Evolutionary conservation across 2,329 filamentous ascomycete genomes (phyloP).

Genomic region (Exserohilum turcica): DNA sequence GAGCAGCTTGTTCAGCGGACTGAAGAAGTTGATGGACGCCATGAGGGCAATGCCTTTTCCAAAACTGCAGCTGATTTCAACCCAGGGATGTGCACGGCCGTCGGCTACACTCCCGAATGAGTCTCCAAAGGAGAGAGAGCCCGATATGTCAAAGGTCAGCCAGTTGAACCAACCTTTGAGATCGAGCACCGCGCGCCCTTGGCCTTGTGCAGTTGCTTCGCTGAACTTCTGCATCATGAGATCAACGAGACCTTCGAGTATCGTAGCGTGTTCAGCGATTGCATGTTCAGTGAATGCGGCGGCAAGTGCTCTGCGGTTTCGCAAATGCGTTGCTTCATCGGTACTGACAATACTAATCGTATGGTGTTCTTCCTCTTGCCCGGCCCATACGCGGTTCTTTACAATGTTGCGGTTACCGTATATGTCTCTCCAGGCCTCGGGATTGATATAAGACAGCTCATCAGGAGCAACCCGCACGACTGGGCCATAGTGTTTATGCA

Average conservation of each 20-base stretch:
- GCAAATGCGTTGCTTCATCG: conserved; percentile 26
- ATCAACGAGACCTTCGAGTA: conserved; percentile 43
- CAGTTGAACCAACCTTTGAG: conserved; percentile 22
- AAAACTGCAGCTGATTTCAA: conserved; percentile 31
- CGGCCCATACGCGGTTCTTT: conserved; percentile 20
- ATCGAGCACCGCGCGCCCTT: conserved; percentile 22
- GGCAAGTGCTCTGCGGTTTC: conserved; percentile 42
- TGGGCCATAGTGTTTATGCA: conserved; percentile 41
- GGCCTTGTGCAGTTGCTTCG: conserved; percentile 14
- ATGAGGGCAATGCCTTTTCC: conserved; percentile 30
- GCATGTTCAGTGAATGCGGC: conserved; percentile 53
- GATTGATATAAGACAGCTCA: conserved; percentile 53
- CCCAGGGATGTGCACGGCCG: conserved; percentile 39
- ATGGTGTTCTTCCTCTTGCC: conserved; percentile 12
- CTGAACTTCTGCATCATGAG: conserved; percentile 35
- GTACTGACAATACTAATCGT: conserved; percentile 17
- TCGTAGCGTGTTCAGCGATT: conserved; percentile 47
- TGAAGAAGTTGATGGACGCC: conserved; percentile 33
- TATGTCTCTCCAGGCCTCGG: conserved; percentile 52
- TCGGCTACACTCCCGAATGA: conserved; percentile 39
- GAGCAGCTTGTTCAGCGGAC: conserved; percentile 22
- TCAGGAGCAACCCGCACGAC: conserved; percentile 56
- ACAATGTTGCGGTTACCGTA: conserved; percentile 30
- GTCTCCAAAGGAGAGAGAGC: conserved; percentile 58
- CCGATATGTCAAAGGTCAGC: conserved; percentile 34